A percentile compares a stretch with the other conserved stretches of the same genome.
These are phyloP conservation scores for Sclerotiophoma versabilis DNA, from an alignment of 2,329 filamentous ascomycete species.

Conservation along the genomic window DNA sequence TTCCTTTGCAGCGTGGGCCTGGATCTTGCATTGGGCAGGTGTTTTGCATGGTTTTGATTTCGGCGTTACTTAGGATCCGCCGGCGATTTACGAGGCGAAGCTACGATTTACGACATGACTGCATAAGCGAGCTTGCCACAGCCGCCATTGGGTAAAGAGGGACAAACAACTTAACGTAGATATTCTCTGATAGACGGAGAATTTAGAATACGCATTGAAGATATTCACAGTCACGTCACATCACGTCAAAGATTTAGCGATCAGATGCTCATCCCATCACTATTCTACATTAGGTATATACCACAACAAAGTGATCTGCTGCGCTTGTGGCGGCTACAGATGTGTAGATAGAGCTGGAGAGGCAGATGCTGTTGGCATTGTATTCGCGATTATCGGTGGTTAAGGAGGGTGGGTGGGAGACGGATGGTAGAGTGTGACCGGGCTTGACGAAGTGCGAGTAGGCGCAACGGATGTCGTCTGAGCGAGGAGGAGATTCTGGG, in stretches of 20 bases:
- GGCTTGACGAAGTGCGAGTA: constrained; percentile 12
- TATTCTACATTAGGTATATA: constrained; percentile 28
- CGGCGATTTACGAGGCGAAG: constrained; percentile 14
- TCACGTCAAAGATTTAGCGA: neutral
- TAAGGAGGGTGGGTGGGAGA: constrained; percentile 19
- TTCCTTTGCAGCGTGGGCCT: constrained; percentile 11
- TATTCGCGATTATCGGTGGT: constrained; percentile 19
- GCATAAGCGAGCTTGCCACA: constrained; percentile 20
- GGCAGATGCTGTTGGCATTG: constrained; percentile 14
- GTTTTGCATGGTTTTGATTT: constrained; percentile 14
- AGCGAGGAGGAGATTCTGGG: neutral
- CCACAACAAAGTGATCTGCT: constrained; percentile 22
- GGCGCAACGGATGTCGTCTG: constrained; percentile 7
- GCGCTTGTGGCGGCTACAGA: constrained; percentile 3
- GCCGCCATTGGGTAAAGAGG: constrained; percentile 11
- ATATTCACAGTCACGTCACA: neutral
- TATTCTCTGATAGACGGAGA: neutral
- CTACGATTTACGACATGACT: constrained; percentile 17
- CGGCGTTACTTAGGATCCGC: constrained; percentile 13
- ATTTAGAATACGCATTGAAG: neutral
- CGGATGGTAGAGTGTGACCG: constrained; percentile 19
- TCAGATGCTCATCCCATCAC: constrained; percentile 15
- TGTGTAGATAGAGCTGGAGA: constrained; percentile 12
- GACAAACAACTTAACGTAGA: neutral
- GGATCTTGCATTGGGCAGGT: constrained; percentile 19